Base-by-base conservation (phyloP, 225 moss, liverwort and hornwort genomes). In the Anthoceros angustus region DNA sequence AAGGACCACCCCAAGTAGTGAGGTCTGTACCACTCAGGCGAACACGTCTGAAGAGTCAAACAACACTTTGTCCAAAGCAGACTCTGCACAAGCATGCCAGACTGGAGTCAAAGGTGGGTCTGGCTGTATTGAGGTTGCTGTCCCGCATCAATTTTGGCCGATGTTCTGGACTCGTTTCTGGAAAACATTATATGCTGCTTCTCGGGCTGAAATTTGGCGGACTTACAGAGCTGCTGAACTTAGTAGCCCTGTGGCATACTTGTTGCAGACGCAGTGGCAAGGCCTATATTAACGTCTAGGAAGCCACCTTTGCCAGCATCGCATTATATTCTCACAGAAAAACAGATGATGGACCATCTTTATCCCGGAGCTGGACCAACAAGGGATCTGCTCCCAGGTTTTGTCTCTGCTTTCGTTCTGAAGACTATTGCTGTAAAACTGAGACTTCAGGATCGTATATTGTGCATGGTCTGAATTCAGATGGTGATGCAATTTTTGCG, bases 271-370 rank as follows among this genome's bases (percentile, higher is more conserved):
- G 18, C 55, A 7, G n/a, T 55, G 18, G 18, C 55, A 23, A 7
- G 18, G 0, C n/a, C 55, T 7, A 55, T 18, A 55, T 6, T 12
- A 15, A 15, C 23, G 0, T 18, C 55, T 7, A 55, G 55, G 55
- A 55, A 15, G 55, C 55, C 67, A 62, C 62, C 75, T 26, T 82
- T 80, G 71, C 73, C 80, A 75, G 82, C 84, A 42, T 72, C 72
- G 25, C 75, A 80, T 23, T 90, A 87, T 50, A 68, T 84, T 69
- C 74, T 95, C 25, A 86, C 77, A 64, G 72, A 79, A 68, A 74
- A 38, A n/a, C 76, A 90, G 77, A 91, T 95, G 95, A 74, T 67
- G 15, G 80, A 85, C 48, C 83, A 95, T 71, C 83, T 83, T 39
- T 95, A 91, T 26, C 91, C 88, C 10, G 79, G 73, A 55, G 75